Evolutionary conservation across 768 basidiomycete species (phyloP).

Genomic region (Tricholoma bakamatsutake): DNA sequence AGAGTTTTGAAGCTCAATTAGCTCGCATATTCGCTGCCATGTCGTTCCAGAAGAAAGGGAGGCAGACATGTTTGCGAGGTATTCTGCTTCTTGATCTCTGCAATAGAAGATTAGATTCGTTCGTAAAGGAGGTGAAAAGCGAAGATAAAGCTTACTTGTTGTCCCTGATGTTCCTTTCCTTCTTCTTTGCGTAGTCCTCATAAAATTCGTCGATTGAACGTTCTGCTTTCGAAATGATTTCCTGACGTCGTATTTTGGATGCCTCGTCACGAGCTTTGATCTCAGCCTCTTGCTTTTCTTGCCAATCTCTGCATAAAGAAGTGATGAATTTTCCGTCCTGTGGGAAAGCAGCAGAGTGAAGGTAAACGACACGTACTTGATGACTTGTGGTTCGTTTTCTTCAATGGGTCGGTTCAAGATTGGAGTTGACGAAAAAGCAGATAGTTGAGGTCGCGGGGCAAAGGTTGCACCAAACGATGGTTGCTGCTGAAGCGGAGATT

Average conservation of each 20-base stretch:
- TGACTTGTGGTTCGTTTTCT: slow-evolving; percentile 83
- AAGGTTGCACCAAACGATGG: slow-evolving; percentile 50
- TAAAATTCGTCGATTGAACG: slow-evolving; percentile 87
- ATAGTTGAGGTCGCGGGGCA: slow-evolving; percentile 73
- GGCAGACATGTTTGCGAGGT: slow-evolving; percentile 63
- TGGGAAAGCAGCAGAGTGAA: not conserved
- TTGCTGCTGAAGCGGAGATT: slow-evolving; percentile 27
- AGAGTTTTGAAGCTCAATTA: slow-evolving; percentile 88
- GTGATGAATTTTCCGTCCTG: not conserved
- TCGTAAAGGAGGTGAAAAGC: not conserved
- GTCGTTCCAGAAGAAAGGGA: slow-evolving; percentile 86
- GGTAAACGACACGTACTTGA: slow-evolving; percentile 49
- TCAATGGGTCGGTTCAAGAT: slow-evolving; percentile 61
- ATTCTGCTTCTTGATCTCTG: slow-evolving; percentile 86
- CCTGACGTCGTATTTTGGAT: slow-evolving; percentile 70
- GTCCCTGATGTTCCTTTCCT: slow-evolving; percentile 84
- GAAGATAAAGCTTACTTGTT: slow-evolving; percentile 70
- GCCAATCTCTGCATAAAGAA: slow-evolving; percentile 62
- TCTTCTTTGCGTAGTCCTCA: slow-evolving; percentile 80
- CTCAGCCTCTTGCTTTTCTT: slow-evolving; percentile 78
- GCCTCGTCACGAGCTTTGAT: slow-evolving; percentile 80
- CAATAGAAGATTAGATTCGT: not conserved
- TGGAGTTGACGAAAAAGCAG: slow-evolving; percentile 65
- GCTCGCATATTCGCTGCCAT: slow-evolving; percentile 89
- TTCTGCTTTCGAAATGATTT: slow-evolving; percentile 80